Base-by-base conservation (phyloP, 2,329 filamentous ascomycete genomes). In the Phyllosticta citribraziliensis region DNA sequence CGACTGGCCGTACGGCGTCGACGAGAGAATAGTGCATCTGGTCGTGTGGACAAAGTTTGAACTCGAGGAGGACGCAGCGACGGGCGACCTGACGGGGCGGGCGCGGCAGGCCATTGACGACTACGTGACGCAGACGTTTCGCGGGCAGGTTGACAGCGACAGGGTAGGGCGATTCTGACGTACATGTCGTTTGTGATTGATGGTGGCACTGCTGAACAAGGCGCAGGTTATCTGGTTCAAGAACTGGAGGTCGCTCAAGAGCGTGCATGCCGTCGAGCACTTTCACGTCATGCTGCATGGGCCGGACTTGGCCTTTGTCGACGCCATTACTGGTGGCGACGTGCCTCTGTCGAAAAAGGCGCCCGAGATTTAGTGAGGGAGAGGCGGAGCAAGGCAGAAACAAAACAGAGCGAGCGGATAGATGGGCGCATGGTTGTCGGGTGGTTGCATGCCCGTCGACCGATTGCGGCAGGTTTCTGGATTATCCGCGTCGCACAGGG, bases 1-100 rank as follows among this genome's bases (percentile, higher is more conserved):
- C 70, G 92, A 97, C 79, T 97, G 91, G 89, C 93, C 93, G 0
- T 97, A 97, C 69, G 91, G 90, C 0, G 80, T 97, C 58, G 90
- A 94, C 67, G 70, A 78, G 55, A 80, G 82, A 57, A 92, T 96
- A 65, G 83, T 89, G 17, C 93, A 97, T 71, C 78, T 97, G 2
- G 89, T 96, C 5, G 85, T 96, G 12, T 97, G 93, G 93, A 94
- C 89, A 55, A 96, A 96, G 74, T 96, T 96, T 69, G 80, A 82
- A 55, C 78, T 97, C 24, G 80, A 85, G 58, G 88, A 91, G 62
- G 86, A 94, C 67, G 73, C 83, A 0, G 77, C 76, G 19, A 77
- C 84, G 0, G 87, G 84, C 14, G 85, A 91, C 65, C 75, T 95
- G 70, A 90, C 87, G 1, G 78, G 82, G 2, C 73, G 79, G 63